Evolutionary conservation across 371 early-diverging fungal genomes (phyloP).

Genomic region (Phascolomyces articulosus): DNA sequence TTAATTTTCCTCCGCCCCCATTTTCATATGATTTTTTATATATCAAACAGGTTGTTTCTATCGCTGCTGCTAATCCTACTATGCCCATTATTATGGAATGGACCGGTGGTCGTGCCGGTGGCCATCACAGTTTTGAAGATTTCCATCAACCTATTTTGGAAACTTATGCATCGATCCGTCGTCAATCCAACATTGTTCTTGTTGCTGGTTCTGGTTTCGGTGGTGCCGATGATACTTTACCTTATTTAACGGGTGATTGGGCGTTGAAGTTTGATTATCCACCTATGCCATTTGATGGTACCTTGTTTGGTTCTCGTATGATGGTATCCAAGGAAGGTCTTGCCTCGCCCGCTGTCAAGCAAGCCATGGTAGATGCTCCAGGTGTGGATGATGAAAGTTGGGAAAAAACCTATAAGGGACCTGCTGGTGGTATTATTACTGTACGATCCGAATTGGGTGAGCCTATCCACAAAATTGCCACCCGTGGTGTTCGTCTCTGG

Average conservation of each 20-base stretch:
- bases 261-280: conserved; percentile 81
- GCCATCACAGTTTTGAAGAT: conserved; percentile 97
- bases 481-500: conserved; percentile 93
- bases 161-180: conserved; percentile 91
- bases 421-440: conserved; percentile 91
- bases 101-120: conserved; percentile 98
- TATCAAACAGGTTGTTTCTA: conserved; percentile 67
- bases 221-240: conserved; percentile 88
- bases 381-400: conserved; percentile 89
- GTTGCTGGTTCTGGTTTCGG: conserved; percentile 95
- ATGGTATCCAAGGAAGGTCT: conserved; percentile 94
- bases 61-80: conserved; percentile 88
- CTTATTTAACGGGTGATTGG: conserved; percentile 97
- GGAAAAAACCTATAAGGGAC: conserved; percentile 93
- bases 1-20: neutral
- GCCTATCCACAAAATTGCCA: conserved; percentile 97
- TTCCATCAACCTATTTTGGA: conserved; percentile 93
- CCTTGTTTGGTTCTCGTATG: conserved; percentile 92
- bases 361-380: conserved; percentile 89
- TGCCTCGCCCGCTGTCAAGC: conserved; percentile 86
- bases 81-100: conserved; percentile 95
- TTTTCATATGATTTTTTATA: neutral
- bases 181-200: conserved; percentile 84
- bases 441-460: conserved; percentile 96
- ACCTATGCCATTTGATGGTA: conserved; percentile 96